Percentiles rank a stretch among this genome's conserved stretches.
Evolutionary conservation across 768 basidiomycete species (phyloP).

Genomic region (Tremella mesenterica): DNA sequence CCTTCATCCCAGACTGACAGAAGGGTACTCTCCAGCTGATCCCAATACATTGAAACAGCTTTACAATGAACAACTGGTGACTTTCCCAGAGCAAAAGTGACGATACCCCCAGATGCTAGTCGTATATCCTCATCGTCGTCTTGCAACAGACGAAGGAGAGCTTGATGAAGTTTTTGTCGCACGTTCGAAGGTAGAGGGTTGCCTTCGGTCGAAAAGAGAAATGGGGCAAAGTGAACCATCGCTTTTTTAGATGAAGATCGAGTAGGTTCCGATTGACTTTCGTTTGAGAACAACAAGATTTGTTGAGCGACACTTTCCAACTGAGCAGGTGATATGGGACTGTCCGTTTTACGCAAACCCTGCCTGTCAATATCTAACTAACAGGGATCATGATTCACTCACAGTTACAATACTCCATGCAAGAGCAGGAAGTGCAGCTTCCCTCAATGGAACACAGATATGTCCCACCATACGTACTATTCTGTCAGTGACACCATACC

Average conservation of each 20-base stretch:
- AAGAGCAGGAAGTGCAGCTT: too few species aligned
- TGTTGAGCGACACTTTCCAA: too few species aligned
- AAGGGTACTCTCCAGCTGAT: conserved; percentile 13
- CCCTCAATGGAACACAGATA: too few species aligned
- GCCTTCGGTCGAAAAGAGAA: conserved; percentile 1
- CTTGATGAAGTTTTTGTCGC: conserved; percentile 10
- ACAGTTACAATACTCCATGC: too few species aligned
- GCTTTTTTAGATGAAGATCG: conserved; percentile 16
- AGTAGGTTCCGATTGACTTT: conserved; percentile 27
- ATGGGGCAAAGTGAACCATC: conserved; percentile 10
- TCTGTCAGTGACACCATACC: too few species aligned
- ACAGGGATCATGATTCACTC: too few species aligned
- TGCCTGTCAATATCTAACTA: too few species aligned
- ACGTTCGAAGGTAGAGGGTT: background rate
- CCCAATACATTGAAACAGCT: conserved; percentile 28
- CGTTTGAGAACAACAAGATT: too few species aligned
- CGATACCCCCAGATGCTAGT: conserved; percentile 15
- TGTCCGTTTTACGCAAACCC: too few species aligned
- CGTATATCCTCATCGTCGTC: conserved; percentile 42
- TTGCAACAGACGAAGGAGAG: conserved; percentile 23
- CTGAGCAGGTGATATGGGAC: too few species aligned
- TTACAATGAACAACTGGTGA: conserved; percentile 12
- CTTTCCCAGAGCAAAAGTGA: conserved; percentile 10
- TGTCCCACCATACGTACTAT: too few species aligned
- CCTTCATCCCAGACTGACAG: background rate